A percentile compares a stretch with the other conserved stretches of the same genome.
Conservation (phyloP, 148 eudicot genomes). For the Beta vulgaris region DNA sequence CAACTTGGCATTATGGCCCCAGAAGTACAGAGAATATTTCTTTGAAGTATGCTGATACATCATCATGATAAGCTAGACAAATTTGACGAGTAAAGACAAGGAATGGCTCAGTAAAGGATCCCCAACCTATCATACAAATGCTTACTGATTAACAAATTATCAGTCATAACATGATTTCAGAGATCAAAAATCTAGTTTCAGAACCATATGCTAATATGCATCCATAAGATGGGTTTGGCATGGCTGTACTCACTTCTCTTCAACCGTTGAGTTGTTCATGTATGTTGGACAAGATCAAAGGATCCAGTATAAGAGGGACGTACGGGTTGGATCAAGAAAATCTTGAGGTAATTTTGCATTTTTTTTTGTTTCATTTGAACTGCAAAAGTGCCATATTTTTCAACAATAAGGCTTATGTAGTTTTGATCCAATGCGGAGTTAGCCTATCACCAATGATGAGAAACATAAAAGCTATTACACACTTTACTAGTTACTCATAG, state of each 20-base stretch:
- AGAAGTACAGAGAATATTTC: not conserved
- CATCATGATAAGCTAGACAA: not conserved
- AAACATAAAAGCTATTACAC: not conserved
- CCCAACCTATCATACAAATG: not conserved
- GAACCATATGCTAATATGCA: not conserved
- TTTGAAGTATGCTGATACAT: not conserved
- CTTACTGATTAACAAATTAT: not conserved
- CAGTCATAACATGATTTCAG: not conserved
- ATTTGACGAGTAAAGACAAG: not conserved
- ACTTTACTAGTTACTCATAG: no score
- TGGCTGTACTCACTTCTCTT: not conserved
- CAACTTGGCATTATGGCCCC: not conserved
- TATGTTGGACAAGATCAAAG: not conserved
- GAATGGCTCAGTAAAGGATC: not conserved
- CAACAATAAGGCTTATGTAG: not conserved
- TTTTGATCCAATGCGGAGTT: not conserved
- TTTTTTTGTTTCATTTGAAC: not conserved
- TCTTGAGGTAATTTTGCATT: not conserved
- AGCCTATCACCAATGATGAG: not conserved
- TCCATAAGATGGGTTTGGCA: not conserved
- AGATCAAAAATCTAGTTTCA: not conserved
- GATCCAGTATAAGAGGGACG: not conserved
- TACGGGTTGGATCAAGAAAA: not conserved
- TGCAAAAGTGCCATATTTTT: not conserved
- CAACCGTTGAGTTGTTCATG: not conserved